Evolutionary conservation across 129 eudicot genomes (phyloP).

Genomic region (Centaurea solstitialis): DNA sequence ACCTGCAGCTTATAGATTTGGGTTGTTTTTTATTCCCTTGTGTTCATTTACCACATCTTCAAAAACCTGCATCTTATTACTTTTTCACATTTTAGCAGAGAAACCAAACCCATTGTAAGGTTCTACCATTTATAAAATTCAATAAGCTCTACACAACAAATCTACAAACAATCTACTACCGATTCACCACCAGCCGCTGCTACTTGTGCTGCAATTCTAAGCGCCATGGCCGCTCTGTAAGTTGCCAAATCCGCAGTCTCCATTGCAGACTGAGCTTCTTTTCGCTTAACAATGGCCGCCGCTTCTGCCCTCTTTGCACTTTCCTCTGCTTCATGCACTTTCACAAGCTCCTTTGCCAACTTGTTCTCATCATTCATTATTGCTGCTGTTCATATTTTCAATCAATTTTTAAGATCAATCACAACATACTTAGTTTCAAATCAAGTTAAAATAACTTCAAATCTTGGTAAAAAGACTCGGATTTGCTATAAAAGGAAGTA

Average conservation of each 20-base stretch:
- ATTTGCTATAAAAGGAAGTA: neutral
- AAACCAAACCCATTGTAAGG: neutral
- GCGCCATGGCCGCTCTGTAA: conserved; percentile 71
- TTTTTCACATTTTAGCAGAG: conserved; percentile 1
- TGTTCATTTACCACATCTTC: too few relatives aligned
- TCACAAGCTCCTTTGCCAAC: conserved; percentile 14
- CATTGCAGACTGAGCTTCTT: conserved; percentile 72
- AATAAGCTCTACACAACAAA: conserved; percentile 16
- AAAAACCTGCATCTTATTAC: conserved; percentile 9
- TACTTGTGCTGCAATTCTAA: conserved; percentile 66
- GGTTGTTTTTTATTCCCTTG: too few relatives aligned
- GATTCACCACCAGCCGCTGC: conserved; percentile 17
- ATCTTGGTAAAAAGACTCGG: neutral
- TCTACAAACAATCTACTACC: neutral
- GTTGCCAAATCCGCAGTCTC: conserved; percentile 71
- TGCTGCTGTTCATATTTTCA: conserved; percentile 52
- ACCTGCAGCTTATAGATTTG: too few relatives aligned
- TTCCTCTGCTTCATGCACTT: conserved; percentile 62
- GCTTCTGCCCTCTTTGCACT: conserved; percentile 52
- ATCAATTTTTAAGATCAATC: neutral
- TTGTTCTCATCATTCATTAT: conserved; percentile 44
- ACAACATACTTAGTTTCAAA: neutral
- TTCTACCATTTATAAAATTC: conserved; percentile 2
- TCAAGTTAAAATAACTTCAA: neutral
- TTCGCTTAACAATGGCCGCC: conserved; percentile 64